Percentiles rank a stretch among this genome's conserved stretches.
phyloP scores from a whole-genome alignment of 2,329 filamentous ascomycete genomes.

The Botrytis byssoidea region DNA sequence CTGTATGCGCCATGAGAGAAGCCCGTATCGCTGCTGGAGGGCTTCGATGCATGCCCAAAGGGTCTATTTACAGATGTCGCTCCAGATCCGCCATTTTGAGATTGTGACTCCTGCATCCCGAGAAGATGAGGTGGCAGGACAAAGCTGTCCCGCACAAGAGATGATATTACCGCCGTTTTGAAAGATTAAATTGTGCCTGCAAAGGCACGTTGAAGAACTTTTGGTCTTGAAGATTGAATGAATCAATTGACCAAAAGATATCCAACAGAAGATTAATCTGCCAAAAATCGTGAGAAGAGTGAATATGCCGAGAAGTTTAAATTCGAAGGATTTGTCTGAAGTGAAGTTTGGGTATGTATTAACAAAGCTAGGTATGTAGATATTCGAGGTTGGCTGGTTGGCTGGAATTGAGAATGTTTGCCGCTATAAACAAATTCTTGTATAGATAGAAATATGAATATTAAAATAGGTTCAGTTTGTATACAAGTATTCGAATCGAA shows the following conservation, averaged over 20 bases:
- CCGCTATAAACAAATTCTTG: conserved; percentile 20
- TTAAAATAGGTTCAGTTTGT: conserved; percentile 16
- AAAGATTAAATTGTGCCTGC: conserved; percentile 51
- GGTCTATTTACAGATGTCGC: conserved; percentile 59
- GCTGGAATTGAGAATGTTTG: conserved; percentile 22
- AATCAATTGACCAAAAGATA: conserved; percentile 15
- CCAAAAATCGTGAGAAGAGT: conserved; percentile 13
- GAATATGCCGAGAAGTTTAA: conserved; percentile 1
- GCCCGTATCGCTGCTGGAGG: conserved; percentile 78
- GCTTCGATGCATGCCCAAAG: conserved; percentile 71
- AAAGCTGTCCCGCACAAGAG: conserved; percentile 76
- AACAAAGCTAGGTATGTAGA: conserved; percentile 21
- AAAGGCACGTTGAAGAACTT: conserved; percentile 39
- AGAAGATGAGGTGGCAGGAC: conserved; percentile 81
- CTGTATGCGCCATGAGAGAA: conserved; percentile 92
- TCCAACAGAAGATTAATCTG: conserved; percentile 25
- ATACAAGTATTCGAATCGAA: conserved; percentile 23
- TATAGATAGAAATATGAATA: conserved; percentile 13
- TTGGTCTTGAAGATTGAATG: conserved; percentile 30
- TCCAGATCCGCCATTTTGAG: conserved; percentile 54
- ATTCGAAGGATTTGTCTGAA: conserved; percentile 14
- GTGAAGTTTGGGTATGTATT: conserved; percentile 16
- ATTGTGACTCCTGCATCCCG: conserved; percentile 86
- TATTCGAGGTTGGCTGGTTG: conserved; percentile 18
- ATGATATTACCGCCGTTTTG: conserved; percentile 82